Conservation (phyloP, 805 yeast genomes). For the Lipomyces mesembrius region DNA sequence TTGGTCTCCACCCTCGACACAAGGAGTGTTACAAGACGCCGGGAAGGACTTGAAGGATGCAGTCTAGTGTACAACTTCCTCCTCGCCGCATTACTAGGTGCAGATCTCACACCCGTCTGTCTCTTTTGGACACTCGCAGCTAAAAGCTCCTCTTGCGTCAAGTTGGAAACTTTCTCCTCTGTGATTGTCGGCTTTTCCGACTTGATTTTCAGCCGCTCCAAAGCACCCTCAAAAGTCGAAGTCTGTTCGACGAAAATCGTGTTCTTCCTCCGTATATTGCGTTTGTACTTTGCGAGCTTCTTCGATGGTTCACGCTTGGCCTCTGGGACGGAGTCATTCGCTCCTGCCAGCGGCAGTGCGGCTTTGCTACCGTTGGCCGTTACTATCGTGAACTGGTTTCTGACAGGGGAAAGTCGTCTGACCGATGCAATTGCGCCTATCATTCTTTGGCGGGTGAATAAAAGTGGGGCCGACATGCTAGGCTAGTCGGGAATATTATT, state of each 20-base stretch:
- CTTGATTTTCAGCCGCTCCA: background rate
- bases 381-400: background rate
- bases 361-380: constrained; percentile 6
- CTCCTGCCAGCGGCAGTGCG: background rate
- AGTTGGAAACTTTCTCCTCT: background rate
- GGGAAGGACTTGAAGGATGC: constrained; percentile 12
- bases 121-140: constrained; percentile 1
- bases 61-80: background rate
- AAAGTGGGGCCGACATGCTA: constrained; percentile 6
- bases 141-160: constrained; percentile 1
- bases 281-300: background rate
- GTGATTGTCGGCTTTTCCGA: constrained; percentile 1
- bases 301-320: background rate
- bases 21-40: constrained; percentile 8
- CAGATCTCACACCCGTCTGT: background rate
- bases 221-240: background rate
- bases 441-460: constrained; percentile 2
- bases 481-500: background rate
- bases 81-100: background rate
- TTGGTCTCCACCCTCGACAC: constrained; percentile 5
- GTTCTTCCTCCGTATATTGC: constrained; percentile 4
- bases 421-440: background rate
- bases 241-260: background rate
- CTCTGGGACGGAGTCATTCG: background rate
- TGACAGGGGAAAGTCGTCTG: background rate